Evolutionary conservation across 169 alveolate species (phyloP).

Genomic region (Plasmodium adleri): DNA sequence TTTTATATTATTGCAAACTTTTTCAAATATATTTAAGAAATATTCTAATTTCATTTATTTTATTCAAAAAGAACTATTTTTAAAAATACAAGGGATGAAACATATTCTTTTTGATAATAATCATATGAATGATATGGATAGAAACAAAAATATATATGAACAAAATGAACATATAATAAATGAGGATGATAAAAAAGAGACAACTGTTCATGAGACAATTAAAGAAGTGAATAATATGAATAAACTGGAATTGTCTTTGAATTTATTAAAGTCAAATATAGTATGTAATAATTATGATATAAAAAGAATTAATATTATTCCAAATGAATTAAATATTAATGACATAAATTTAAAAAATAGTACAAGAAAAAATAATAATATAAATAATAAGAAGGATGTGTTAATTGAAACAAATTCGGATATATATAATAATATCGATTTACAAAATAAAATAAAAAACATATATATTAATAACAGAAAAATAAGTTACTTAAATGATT

Average conservation of each 20-base stretch:
- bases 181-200: neutral
- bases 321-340: neutral
- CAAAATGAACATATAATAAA: neutral
- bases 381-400: neutral
- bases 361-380: too few species aligned
- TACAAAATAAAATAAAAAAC: slow-evolving; percentile 48
- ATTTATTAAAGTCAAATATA: neutral
- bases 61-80: slow-evolving; percentile 16
- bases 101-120: slow-evolving; percentile 6
- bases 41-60: slow-evolving; percentile 20
- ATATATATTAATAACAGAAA: slow-evolving; percentile 22
- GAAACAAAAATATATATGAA: too few species aligned
- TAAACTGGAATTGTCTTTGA: neutral
- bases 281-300: neutral
- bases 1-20: slow-evolving; percentile 13
- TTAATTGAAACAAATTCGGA: neutral
- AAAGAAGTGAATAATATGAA: neutral
- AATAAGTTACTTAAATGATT: slow-evolving; percentile 34
- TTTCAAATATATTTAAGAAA: slow-evolving; percentile 17
- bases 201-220: neutral
- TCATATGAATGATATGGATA: too few species aligned
- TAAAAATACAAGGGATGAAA: slow-evolving; percentile 5
- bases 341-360: neutral
- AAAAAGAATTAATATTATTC: neutral
- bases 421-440: slow-evolving; percentile 21